Percentiles rank a stretch among this genome's conserved stretches.
Conservation (phyloP, 2,329 filamentous ascomycete genomes). For the Cordyceps cateniannulata region DNA sequence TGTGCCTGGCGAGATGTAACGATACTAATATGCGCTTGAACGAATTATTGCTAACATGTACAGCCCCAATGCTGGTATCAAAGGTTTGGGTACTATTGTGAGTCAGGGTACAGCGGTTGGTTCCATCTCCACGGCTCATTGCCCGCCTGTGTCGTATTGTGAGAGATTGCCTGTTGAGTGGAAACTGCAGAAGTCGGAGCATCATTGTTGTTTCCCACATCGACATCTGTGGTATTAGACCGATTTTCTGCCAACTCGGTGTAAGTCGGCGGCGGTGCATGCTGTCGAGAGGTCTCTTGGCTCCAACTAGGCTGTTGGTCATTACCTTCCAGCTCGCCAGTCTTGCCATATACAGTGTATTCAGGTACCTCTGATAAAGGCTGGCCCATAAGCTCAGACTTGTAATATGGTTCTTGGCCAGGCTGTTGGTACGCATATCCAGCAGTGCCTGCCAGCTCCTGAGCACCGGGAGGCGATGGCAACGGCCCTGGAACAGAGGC, state of each 20-base stretch:
- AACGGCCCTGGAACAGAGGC: neutral
- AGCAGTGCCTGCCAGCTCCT: neutral
- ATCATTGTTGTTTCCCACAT: no score
- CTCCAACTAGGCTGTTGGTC: neutral
- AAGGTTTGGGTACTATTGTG: neutral
- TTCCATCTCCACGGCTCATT: neutral
- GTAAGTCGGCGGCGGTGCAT: neutral
- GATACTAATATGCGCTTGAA: neutral
- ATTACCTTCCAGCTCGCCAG: neutral
- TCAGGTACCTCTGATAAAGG: neutral
- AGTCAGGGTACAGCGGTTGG: neutral
- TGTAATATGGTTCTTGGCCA: neutral
- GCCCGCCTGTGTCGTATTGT: neutral
- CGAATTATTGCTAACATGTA: neutral
- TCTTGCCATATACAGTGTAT: neutral
- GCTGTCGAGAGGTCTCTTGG: neutral
- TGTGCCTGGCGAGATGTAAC: neutral
- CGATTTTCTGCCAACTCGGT: neutral
- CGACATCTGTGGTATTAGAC: neutral
- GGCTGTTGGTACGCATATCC: conserved; percentile 1
- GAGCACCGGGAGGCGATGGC: neutral
- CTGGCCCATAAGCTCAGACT: neutral
- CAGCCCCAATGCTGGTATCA: no score
- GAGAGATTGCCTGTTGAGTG: neutral
- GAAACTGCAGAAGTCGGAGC: neutral